These are phyloP conservation scores for Ehretia macrophylla DNA, from an alignment of 257 asterid species.

Conservation along the genomic window DNA sequence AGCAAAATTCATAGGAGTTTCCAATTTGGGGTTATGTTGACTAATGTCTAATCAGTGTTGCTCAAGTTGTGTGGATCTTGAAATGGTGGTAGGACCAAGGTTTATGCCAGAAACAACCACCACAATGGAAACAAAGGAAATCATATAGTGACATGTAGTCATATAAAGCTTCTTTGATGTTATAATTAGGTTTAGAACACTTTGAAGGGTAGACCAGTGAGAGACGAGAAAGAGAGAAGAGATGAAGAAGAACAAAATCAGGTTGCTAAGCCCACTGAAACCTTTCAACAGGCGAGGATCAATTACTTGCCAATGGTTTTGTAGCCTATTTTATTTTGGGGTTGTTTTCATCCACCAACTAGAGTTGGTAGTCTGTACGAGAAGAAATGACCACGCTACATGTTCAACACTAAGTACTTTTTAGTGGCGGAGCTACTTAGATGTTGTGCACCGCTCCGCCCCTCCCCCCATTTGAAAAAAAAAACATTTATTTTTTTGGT, in stretches of 20 bases:
- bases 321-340: background rate
- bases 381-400: no score
- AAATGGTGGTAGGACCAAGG: slow-evolving; percentile 17
- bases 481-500: no score
- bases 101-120: slow-evolving; percentile 17
- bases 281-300: background rate
- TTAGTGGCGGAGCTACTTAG: no score
- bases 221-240: no score
- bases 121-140: slow-evolving; percentile 41
- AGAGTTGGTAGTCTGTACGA: no score
- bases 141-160: slow-evolving; percentile 36
- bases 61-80: slow-evolving; percentile 24
- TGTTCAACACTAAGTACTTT: no score
- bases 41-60: slow-evolving; percentile 26
- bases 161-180: background rate
- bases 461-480: no score
- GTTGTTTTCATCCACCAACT: no score
- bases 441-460: no score
- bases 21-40: slow-evolving; percentile 30
- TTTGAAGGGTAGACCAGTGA: background rate
- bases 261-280: background rate
- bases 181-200: slow-evolving; percentile 1
- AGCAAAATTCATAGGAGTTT: slow-evolving; percentile 24
- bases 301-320: background rate
- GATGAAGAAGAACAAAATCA: background rate